Evolutionary conservation across 202 grass and related monocot species (phyloP), one percentile per base, ranked within the genome.

Genomic region (Dendrocalamus latiflorus): DNA sequence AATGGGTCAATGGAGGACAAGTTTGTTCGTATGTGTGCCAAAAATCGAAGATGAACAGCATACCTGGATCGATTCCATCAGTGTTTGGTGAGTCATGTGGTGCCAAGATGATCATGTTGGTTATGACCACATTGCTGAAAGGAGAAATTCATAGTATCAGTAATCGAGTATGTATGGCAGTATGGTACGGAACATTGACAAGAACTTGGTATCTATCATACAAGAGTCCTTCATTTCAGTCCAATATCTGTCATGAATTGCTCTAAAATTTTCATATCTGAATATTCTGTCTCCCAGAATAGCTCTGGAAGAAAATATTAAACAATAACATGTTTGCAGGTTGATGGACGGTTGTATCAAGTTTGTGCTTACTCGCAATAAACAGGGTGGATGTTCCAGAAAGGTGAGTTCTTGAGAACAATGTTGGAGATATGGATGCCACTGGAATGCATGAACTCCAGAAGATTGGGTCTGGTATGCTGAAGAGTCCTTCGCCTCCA

Each of bases 341-440:
- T 44, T 4, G 63, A 43, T 47, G 37, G 21, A n/a, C 11, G 25
- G 13, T 53, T 0, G 0, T 74, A 17, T 70, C 20, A 75, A 65
- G 26, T 18, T 0, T 62, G 42, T 41, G 41, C 69, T 83, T 85
- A 94, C 94, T 83, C 85, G 85, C 89, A 97, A 18, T 97, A 97
- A 77, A 92, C 91, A 39, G 91, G 94, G 66, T 97, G 91, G 68
- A 97, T 97, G 56, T 97, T 94, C 91, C 94, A 97, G 86, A 97
- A 97, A 3, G 91, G 91, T 17, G 94, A 97, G 76, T 97, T 92
- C 62, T 85, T 87, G 63, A 97, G 87, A 43, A 97, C 39, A 15
- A 97, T 49, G 81, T 97, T 94, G 14, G 88, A 94, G 77, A 97
- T 94, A 74, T 90, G 80, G 51, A 97, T 86, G 38, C 91, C 91